Conservation (phyloP, 1,284 basidiomycete species). For the Leccinum subrobustum region DNA sequence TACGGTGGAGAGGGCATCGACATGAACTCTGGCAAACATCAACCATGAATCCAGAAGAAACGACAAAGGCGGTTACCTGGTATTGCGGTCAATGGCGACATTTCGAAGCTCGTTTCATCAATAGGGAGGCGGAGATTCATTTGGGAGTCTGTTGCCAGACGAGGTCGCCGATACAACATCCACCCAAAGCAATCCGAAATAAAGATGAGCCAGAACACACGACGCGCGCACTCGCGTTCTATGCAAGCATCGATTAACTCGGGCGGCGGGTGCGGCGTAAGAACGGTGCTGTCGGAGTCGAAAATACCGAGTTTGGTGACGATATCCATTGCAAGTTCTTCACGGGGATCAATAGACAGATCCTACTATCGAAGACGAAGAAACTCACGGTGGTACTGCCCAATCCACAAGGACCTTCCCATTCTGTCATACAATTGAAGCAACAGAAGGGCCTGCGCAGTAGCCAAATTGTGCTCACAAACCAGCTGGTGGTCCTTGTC, state of each 20-base stretch:
- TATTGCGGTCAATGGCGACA: slow-evolving; percentile 52
- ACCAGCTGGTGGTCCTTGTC: slow-evolving; percentile 55
- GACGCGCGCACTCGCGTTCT: slow-evolving; percentile 68
- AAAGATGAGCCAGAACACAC: slow-evolving; percentile 77
- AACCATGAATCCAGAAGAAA: slow-evolving; percentile 7
- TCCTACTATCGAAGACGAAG: slow-evolving; percentile 8
- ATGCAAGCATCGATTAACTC: slow-evolving; percentile 58
- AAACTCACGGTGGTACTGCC: slow-evolving; percentile 29
- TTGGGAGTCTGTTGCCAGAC: slow-evolving; percentile 51
- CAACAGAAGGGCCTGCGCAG: slow-evolving; percentile 70
- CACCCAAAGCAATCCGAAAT: slow-evolving; percentile 50
- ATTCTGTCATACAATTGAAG: slow-evolving; percentile 67
- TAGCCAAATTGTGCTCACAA: slow-evolving; percentile 54
- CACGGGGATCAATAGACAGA: slow-evolving; percentile 19
- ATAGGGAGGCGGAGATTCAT: slow-evolving; percentile 66
- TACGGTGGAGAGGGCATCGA: slow-evolving; percentile 49
- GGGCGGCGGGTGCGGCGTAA: slow-evolving; percentile 47
- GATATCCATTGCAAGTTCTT: slow-evolving; percentile 66
- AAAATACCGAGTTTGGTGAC: slow-evolving; percentile 63
- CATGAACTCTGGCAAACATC: slow-evolving; percentile 51
- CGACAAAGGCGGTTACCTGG: slow-evolving; percentile 47
- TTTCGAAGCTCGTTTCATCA: slow-evolving; percentile 76
- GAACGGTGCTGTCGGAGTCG: slow-evolving; percentile 53
- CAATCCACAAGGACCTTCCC: slow-evolving; percentile 40
- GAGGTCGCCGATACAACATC: slow-evolving; percentile 50